These are phyloP conservation scores for Kwoniella pini DNA, from an alignment of 768 basidiomycete species.

Conservation along the genomic window DNA sequence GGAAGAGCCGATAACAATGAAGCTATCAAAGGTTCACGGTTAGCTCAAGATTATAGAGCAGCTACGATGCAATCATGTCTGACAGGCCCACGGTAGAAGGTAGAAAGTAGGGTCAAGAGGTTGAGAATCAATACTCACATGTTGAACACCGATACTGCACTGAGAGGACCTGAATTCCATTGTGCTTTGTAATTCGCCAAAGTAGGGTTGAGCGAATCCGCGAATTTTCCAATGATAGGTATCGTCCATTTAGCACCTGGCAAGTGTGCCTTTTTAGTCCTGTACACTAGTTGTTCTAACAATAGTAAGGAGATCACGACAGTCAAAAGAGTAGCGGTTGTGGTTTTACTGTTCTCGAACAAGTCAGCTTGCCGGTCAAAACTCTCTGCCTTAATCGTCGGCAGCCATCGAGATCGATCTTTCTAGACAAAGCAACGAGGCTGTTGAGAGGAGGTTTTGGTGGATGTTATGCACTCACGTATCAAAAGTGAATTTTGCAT, in stretches of 20 bases:
- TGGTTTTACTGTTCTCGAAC: conserved; percentile 37
- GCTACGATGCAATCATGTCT: too few species aligned
- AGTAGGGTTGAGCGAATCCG: conserved; percentile 85
- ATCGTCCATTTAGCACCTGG: conserved; percentile 91
- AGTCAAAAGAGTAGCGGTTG: conserved; percentile 55
- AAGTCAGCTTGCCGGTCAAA: too few species aligned
- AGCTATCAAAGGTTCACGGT: conserved; percentile 60
- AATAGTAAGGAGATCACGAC: conserved; percentile 73
- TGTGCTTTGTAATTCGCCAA: conserved; percentile 89
- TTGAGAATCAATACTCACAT: too few species aligned
- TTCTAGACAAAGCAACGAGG: too few species aligned
- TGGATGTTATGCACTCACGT: conserved; percentile 28
- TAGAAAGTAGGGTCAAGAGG: too few species aligned
- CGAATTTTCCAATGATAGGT: conserved; percentile 95
- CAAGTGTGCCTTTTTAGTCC: conserved; percentile 82
- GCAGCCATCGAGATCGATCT: too few species aligned
- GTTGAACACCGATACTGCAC: conserved; percentile 93
- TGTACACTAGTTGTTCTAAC: conserved; percentile 76
- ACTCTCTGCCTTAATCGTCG: too few species aligned
- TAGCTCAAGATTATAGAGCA: neutral
- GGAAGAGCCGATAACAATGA: conserved; percentile 96
- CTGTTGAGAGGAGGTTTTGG: too few species aligned
- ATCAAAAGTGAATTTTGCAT: conserved; percentile 44
- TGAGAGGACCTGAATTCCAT: conserved; percentile 86
- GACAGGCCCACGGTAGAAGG: too few species aligned